A percentile compares a stretch with the other conserved stretches of the same genome.
These are phyloP conservation scores for Rubus parviflorus DNA, from an alignment of 306 rosid genomes.

Conservation along the genomic window DNA sequence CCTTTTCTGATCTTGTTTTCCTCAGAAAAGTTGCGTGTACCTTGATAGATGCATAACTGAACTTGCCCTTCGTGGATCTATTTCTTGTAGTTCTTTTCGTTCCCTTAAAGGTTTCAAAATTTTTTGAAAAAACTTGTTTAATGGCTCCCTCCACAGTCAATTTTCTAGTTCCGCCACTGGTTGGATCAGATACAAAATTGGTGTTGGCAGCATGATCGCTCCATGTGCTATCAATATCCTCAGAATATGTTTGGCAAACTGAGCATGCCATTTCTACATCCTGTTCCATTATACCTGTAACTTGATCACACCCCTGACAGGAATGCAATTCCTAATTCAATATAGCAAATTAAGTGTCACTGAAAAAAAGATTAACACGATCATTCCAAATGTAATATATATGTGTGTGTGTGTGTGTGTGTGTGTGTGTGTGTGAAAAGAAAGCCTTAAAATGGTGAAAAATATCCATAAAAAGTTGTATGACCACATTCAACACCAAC, in stretches of 20 bases:
- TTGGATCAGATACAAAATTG: background rate
- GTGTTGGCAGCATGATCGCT: background rate
- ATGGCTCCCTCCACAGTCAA: background rate
- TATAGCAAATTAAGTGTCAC: slow-evolving; percentile 20
- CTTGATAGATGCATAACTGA: slow-evolving; percentile 5
- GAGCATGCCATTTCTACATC: background rate
- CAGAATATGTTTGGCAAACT: background rate
- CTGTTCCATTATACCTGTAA: background rate
- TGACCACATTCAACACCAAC: slow-evolving; percentile 43
- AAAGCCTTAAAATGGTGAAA: slow-evolving; percentile 4
- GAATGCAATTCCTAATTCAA: background rate
- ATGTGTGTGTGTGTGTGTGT: too few relatives aligned
- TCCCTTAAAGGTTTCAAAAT: background rate
- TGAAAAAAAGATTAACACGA: background rate
- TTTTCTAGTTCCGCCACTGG: background rate
- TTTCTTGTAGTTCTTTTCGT: background rate
- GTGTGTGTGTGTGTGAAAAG: too few relatives aligned
- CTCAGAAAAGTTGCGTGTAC: slow-evolving; percentile 1
- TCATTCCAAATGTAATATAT: background rate
- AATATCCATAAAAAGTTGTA: slow-evolving; percentile 12
- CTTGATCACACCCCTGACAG: background rate
- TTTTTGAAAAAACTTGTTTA: background rate
- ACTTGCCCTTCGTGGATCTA: background rate
- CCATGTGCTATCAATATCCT: background rate
- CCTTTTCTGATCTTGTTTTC: background rate